Percentiles rank a stretch among this genome's conserved stretches.
Evolutionary conservation across 805 yeast genomes (phyloP).

Genomic region (Blastobotrys parvus): DNA sequence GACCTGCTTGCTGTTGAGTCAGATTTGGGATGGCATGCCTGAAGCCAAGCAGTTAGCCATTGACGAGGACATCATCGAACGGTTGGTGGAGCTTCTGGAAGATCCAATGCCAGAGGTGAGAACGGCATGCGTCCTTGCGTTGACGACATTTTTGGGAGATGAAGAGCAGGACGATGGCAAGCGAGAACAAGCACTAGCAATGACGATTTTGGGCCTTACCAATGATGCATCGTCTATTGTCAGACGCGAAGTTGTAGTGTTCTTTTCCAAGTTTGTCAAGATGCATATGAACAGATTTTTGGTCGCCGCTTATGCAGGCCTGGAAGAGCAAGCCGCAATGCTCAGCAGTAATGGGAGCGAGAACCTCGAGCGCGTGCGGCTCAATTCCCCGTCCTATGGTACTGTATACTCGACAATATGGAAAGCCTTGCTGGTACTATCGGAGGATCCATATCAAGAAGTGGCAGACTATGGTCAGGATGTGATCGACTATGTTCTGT

Average conservation of each 20-base stretch:
- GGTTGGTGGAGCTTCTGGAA: constrained; percentile 48
- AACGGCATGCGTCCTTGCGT: constrained; percentile 68
- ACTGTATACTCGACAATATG: constrained; percentile 79
- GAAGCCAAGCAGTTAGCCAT: constrained; percentile 68
- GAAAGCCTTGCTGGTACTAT: constrained; percentile 70
- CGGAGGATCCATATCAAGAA: constrained; percentile 84
- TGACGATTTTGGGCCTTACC: constrained; percentile 54
- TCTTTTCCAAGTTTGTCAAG: constrained; percentile 64
- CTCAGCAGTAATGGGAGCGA: constrained; percentile 45
- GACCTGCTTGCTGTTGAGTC: constrained; percentile 75
- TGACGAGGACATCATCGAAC: constrained; percentile 53
- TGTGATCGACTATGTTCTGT: constrained; percentile 64
- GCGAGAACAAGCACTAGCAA: constrained; percentile 51
- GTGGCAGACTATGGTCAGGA: constrained; percentile 65
- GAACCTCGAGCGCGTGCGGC: constrained; percentile 52
- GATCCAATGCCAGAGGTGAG: constrained; percentile 96
- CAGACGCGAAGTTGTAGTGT: constrained; percentile 72
- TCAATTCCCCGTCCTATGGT: constrained; percentile 73
- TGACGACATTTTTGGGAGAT: constrained; percentile 56
- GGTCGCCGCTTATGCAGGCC: constrained; percentile 77
- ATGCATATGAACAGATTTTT: constrained; percentile 67
- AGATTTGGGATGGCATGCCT: constrained; percentile 61
- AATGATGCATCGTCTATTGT: constrained; percentile 89
- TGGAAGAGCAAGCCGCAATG: constrained; percentile 69
- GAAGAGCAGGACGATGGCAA: constrained; percentile 14